Evolutionary conservation across 495 filamentous ascomycete species (phyloP), one percentile per base, ranked within the genome.

Genomic region (Aspergillus leporis): DNA sequence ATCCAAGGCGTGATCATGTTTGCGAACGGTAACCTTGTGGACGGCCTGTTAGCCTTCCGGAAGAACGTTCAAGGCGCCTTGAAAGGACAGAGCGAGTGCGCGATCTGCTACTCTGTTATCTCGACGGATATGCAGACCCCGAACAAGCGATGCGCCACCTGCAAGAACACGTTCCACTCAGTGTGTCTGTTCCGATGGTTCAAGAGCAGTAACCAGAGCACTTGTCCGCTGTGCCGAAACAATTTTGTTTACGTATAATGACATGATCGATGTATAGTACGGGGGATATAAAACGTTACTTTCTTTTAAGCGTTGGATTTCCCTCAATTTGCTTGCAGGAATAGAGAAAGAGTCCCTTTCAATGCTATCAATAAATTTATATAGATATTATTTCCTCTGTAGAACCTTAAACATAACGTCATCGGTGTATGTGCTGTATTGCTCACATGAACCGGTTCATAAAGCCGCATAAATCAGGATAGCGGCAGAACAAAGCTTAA

Each of bases 91-190:
- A 92, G 83, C 13, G 94, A 98, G 76, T 99, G 94, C 67, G 90
- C 94, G 4, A 98, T 98, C 68, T 98, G 94, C 77, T 98, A 97
- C 74, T 91, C 87, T 47, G 92, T 98, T 63, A 88, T 98, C 53
- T 88, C 90, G 28, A 85, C 82, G 16, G 92, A 96, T 69, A 90
- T 89, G 78, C 87, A 87, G 73, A 83, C 95, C 62, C 94, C 95
- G 1, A 92, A 89, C 67, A 97, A 97, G 75, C 80, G 85, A 48
- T 99, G 95, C 75, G 81, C 82, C 51, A 98, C 94, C 4, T 99
- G 95, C 80, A 93, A 92, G 78, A 91, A 99, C 74, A 76, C 88
- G 54, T 99, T 97, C 77, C 95, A 99, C 74, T 83, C 86, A 5
- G 81, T 84, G 6, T 98, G 93, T 76, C 74, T 98, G 71, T 93